Evolutionary conservation across 148 eudicot genomes (phyloP).

Genomic region (Beta vulgaris): DNA sequence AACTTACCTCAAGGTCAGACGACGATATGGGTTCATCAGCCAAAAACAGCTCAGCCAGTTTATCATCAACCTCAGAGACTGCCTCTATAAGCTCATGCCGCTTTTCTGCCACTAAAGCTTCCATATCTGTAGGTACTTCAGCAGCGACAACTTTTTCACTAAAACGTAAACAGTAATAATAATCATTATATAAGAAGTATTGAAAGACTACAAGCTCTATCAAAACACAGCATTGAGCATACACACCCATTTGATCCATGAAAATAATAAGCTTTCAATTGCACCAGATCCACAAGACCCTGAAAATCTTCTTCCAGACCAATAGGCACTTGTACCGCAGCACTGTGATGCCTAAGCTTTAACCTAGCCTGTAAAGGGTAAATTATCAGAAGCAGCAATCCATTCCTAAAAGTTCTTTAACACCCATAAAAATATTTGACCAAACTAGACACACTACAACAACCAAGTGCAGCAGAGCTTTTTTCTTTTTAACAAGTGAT

Average conservation of each 20-base stretch:
- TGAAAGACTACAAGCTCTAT: background rate
- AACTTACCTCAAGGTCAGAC: conserved; percentile 70
- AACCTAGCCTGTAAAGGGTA: conserved; percentile 58
- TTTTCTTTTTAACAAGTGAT: background rate
- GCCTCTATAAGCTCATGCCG: conserved; percentile 82
- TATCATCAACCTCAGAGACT: conserved; percentile 96
- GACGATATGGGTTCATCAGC: conserved; percentile 89
- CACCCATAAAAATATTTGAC: background rate
- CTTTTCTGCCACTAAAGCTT: conserved; percentile 67
- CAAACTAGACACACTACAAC: background rate
- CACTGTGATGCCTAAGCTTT: conserved; percentile 94
- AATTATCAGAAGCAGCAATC: conserved; percentile 1
- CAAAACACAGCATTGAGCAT: conserved; percentile 29
- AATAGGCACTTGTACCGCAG: conserved; percentile 94
- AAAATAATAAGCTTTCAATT: conserved; percentile 73
- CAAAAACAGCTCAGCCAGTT: conserved; percentile 82
- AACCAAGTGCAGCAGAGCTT: background rate
- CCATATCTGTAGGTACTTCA: conserved; percentile 69
- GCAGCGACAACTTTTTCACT: conserved; percentile 66
- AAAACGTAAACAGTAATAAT: conserved; percentile 25
- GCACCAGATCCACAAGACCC: conserved; percentile 91
- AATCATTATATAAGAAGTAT: background rate
- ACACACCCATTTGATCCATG: conserved; percentile 86
- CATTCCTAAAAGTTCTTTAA: conserved; percentile 5
- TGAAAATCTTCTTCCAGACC: conserved; percentile 91